Percentiles rank a stretch among this genome's conserved stretches.
Conservation (phyloP, 805 yeast species). For the Hemisphaericaspora nanyangensis region DNA sequence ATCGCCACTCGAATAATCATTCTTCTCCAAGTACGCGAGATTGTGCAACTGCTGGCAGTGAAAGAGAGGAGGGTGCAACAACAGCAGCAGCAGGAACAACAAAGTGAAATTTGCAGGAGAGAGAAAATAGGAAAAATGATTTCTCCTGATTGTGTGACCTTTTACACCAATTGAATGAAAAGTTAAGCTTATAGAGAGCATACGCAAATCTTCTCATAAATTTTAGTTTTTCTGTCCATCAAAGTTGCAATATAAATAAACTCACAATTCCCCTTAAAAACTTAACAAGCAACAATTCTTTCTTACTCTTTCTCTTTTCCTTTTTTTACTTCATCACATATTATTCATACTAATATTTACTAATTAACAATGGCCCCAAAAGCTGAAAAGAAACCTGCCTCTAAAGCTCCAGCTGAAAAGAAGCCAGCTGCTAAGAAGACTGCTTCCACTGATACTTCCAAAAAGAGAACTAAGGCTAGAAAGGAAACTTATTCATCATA, state of each 20-base stretch:
- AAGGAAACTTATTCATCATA: constrained; percentile 98
- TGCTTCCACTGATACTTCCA: constrained; percentile 68
- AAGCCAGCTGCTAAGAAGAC: constrained; percentile 89
- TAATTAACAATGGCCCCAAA: constrained; percentile 56
- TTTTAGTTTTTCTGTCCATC: no score
- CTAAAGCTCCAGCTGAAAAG: constrained; percentile 97
- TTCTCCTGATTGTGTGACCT: no score
- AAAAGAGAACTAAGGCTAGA: constrained; percentile 93
- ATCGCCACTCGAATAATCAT: no score
- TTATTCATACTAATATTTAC: not conserved
- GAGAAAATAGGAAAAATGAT: no score
- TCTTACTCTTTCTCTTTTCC: constrained; percentile 3
- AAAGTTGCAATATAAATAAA: constrained; percentile 7
- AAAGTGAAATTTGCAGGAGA: no score
- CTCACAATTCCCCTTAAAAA: constrained; percentile 4
- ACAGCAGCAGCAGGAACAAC: no score
- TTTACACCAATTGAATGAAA: no score
- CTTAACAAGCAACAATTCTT: not conserved
- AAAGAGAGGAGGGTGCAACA: no score
- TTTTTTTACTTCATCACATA: not conserved
- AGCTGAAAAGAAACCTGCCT: constrained; percentile 78
- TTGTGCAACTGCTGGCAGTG: no score
- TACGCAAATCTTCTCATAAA: no score
- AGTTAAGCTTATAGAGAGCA: no score
- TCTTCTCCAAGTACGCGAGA: no score